A percentile compares a stretch with the other conserved stretches of the same genome.
Evolutionary conservation across 75 land plant genomes (phyloP).

Genomic region (Selaginella moellendorffii): DNA sequence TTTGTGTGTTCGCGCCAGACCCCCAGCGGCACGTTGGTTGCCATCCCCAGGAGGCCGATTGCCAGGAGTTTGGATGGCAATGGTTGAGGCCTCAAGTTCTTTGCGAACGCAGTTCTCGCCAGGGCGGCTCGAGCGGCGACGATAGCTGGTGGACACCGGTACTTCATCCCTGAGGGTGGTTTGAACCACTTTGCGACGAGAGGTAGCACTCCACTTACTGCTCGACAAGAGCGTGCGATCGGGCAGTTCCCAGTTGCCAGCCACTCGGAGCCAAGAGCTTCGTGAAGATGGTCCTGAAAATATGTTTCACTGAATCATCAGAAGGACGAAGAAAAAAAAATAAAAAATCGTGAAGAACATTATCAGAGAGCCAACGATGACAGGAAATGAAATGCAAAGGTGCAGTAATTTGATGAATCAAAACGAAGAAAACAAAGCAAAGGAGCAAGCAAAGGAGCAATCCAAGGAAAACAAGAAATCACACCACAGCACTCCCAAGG

Average conservation of each 20-base stretch:
- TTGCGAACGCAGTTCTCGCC: constrained; percentile 63
- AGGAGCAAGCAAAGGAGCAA: background rate
- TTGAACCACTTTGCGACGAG: constrained; percentile 62
- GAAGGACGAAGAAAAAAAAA: too few relatives aligned
- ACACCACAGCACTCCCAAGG: too few relatives aligned
- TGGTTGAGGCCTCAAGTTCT: constrained; percentile 72
- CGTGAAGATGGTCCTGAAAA: constrained; percentile 37
- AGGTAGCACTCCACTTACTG: constrained; percentile 71
- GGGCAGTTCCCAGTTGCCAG: constrained; percentile 86
- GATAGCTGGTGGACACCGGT: constrained; percentile 69
- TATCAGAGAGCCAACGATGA: too few relatives aligned
- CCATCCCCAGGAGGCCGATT: constrained; percentile 82
- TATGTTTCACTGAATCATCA: too few relatives aligned
- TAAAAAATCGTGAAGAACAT: too few relatives aligned
- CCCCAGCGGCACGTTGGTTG: constrained; percentile 80
- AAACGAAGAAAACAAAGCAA: background rate
- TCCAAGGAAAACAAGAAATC: too few relatives aligned
- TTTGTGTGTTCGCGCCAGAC: constrained; percentile 92
- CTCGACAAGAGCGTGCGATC: constrained; percentile 83
- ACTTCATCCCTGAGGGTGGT: constrained; percentile 65
- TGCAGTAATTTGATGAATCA: too few relatives aligned
- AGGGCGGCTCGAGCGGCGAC: constrained; percentile 90
- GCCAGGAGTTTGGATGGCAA: constrained; percentile 65
- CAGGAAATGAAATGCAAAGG: background rate
- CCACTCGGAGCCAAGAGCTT: constrained; percentile 81